A percentile compares a stretch with the other conserved stretches of the same genome.
Evolutionary conservation across 2,329 filamentous ascomycete species (phyloP).

Genomic region (Pseudogymnoascus sp.): DNA sequence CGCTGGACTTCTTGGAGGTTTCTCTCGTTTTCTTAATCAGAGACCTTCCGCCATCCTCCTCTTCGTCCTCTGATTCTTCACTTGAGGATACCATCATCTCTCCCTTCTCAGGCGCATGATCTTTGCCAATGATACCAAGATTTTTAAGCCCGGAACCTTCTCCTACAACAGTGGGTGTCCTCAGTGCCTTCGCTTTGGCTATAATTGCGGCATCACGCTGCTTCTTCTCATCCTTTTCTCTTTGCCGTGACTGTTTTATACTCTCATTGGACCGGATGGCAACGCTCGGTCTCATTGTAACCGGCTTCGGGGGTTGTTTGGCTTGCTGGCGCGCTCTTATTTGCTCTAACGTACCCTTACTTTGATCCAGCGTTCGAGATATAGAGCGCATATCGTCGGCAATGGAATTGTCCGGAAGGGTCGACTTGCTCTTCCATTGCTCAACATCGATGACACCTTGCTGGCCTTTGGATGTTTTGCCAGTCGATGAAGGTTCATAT

Average conservation of each 20-base stretch:
- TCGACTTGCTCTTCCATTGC: slow-evolving; percentile 4
- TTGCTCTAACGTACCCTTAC: slow-evolving; percentile 11
- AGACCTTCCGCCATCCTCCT: slow-evolving; percentile 56
- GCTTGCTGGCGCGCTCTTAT: slow-evolving; percentile 18
- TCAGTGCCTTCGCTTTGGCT: slow-evolving; percentile 58
- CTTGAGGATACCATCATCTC: slow-evolving; percentile 81
- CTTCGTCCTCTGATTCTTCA: slow-evolving; percentile 62
- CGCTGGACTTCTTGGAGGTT: slow-evolving; percentile 26
- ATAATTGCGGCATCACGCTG: slow-evolving; percentile 66
- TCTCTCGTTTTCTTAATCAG: slow-evolving; percentile 41
- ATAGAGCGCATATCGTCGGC: slow-evolving; percentile 11
- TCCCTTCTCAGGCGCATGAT: slow-evolving; percentile 64
- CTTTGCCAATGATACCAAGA: slow-evolving; percentile 66
- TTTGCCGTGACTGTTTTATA: slow-evolving; percentile 44
- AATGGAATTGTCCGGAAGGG: neutral
- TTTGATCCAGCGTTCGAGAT: slow-evolving; percentile 10
- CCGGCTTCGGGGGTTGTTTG: slow-evolving; percentile 22
- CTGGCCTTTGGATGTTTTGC: neutral
- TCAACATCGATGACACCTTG: slow-evolving; percentile 13
- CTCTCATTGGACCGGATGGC: slow-evolving; percentile 16
- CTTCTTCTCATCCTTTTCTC: slow-evolving; percentile 67
- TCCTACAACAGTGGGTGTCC: slow-evolving; percentile 52
- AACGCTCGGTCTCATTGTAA: slow-evolving; percentile 28
- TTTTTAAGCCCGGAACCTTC: slow-evolving; percentile 73
- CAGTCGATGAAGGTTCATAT: slow-evolving; percentile 22